phyloP scores from a whole-genome alignment of 1,284 basidiomycete species.

The Athelia sp. region DNA sequence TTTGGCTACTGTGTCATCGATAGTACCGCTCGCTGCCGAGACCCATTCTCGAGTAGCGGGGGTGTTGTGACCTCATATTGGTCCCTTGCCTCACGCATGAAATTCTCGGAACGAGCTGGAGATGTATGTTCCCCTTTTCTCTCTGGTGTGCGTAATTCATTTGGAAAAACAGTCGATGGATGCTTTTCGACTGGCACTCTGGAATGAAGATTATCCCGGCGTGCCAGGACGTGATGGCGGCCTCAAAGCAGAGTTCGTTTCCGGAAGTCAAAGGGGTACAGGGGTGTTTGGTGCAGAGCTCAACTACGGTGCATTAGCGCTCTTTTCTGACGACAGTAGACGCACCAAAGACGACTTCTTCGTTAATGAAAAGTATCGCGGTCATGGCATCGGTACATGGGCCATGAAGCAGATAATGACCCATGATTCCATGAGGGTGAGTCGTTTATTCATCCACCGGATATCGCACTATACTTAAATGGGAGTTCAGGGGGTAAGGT shows the following conservation, averaged over 20 bases:
- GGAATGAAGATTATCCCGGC: no score
- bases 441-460: no score
- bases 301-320: background rate
- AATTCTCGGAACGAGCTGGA: background rate
- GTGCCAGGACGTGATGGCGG: no score
- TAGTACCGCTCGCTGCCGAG: background rate
- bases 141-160: no score
- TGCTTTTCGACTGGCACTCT: no score
- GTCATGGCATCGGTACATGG: background rate
- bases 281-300: background rate
- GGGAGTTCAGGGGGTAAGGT: background rate
- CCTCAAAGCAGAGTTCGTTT: background rate
- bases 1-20: background rate
- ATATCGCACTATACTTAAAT: background rate
- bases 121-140: no score
- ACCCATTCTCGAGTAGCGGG: background rate
- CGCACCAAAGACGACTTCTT: background rate
- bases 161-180: no score
- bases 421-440: background rate
- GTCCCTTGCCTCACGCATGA: background rate
- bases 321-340: background rate
- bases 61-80: background rate
- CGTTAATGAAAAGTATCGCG: background rate
- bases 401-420: background rate
- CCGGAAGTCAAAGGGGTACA: background rate